Base-by-base conservation (phyloP, 331 rosid species). In the Quercus tomentella region DNA sequence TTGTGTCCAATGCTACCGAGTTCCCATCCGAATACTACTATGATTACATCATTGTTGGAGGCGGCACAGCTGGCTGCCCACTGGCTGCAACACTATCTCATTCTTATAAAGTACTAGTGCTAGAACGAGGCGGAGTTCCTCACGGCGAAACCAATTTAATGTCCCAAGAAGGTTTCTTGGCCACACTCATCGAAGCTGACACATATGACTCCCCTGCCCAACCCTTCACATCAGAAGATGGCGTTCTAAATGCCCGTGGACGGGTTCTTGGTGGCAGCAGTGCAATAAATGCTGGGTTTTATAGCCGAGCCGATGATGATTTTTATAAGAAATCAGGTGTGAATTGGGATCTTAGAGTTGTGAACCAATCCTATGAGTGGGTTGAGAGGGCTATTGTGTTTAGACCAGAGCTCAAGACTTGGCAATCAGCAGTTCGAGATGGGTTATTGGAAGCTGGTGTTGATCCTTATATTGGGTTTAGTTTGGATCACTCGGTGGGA, bases 221-320 rank as follows among this genome's bases (percentile, higher is more conserved):
- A 41, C 66, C 87, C 7, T 95, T 95, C 88, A 79, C 77, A 6
- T 95, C 99, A 0, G 97, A 91, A 52, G 99, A 89, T n/a, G 92
- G 92, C 1, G 91, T 96, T 23, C 86, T 85, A 18, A 96, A 96
- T 41, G 97, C 97, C 16, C 88, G 98, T 0, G 99, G 99, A 1
- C 91, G 92, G 6, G 85, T 96, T 85, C 99, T 96, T 68, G 99
- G 98, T 4, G 99, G 99, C 49, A 90, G 99, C 83, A 93, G 96
- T 79, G 93, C 90, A 56, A 90, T 96, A 26, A 96, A 96, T 67
- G 99, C 98, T 0, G 99, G 99, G 2, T 96, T 96, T 83, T 96
- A 96, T 52, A 91, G 98, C 84, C 76, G 97, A 25, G 99, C 99
- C 3, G 94, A 91, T 25, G 51, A 2, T 0, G 92, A 87, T 0